A percentile compares a stretch with the other conserved stretches of the same genome.
phyloP scores from a whole-genome alignment of 495 filamentous ascomycete species.

The Neurospora sp. region DNA sequence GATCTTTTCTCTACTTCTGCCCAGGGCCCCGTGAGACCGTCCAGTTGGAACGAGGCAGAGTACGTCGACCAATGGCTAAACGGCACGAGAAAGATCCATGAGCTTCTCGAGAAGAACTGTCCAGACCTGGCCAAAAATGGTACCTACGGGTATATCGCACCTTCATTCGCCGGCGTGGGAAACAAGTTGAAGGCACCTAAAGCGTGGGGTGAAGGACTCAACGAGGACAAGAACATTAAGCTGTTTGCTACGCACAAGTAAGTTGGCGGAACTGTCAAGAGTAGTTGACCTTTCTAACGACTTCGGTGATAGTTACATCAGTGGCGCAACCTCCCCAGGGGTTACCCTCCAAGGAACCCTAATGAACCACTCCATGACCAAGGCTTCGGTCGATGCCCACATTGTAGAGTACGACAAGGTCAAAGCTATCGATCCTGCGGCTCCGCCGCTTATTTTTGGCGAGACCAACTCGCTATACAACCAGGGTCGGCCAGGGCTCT shows the following conservation, averaged over 20 bases:
- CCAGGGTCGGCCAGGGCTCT: constrained; percentile 52
- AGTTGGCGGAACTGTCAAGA: constrained; percentile 5
- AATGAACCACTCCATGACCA: constrained; percentile 55
- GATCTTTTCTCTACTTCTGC: constrained; percentile 49
- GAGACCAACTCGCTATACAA: constrained; percentile 58
- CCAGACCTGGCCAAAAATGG: constrained; percentile 35
- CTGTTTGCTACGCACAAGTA: constrained; percentile 58
- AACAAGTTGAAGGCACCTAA: constrained; percentile 43
- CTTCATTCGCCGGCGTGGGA: constrained; percentile 47
- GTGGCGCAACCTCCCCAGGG: constrained; percentile 48
- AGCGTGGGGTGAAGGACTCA: constrained; percentile 43
- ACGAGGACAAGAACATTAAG: constrained; percentile 40
- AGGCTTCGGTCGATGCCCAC: constrained; percentile 38
- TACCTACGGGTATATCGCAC: constrained; percentile 46
- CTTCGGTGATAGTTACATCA: constrained; percentile 46
- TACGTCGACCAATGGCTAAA: constrained; percentile 55
- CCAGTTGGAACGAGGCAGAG: constrained; percentile 44
- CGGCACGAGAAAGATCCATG: constrained; percentile 40
- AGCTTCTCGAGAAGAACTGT: constrained; percentile 39
- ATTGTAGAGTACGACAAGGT: constrained; percentile 34
- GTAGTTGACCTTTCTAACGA: constrained; percentile 3
- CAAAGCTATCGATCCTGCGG: constrained; percentile 22
- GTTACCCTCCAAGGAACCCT: constrained; percentile 55
- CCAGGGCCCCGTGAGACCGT: constrained; percentile 42
- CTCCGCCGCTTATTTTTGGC: constrained; percentile 50